Evolutionary conservation across 2,329 filamentous ascomycete species (phyloP).

Genomic region (Nemania sp.): DNA sequence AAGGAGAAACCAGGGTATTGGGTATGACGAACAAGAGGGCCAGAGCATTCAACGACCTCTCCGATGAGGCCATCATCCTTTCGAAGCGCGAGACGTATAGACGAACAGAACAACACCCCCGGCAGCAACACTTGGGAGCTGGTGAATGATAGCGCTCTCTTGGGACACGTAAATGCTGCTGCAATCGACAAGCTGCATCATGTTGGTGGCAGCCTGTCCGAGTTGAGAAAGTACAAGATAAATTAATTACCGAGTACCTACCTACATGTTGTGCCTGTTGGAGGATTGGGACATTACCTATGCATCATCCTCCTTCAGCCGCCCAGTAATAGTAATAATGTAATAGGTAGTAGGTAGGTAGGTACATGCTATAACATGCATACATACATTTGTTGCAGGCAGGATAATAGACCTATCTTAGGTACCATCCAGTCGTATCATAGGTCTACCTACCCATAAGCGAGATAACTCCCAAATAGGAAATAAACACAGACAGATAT

Average conservation of each 20-base stretch:
- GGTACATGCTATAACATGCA: no score
- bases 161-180: not conserved
- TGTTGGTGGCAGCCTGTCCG: not conserved
- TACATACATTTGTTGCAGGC: no score
- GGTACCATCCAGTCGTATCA: no score
- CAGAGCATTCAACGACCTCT: constrained; percentile 15
- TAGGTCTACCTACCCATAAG: no score
- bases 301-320: not conserved
- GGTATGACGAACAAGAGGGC: constrained; percentile 25
- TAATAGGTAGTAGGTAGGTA: not conserved
- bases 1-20: not conserved
- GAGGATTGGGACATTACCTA: not conserved
- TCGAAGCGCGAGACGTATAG: not conserved
- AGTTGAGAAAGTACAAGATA: not conserved
- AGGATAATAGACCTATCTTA: no score
- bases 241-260: not conserved
- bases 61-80: constrained; percentile 11
- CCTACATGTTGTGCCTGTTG: not conserved
- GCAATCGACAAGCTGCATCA: not conserved
- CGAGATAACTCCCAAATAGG: not conserved
- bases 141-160: not conserved
- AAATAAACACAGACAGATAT: not conserved
- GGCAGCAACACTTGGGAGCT: not conserved
- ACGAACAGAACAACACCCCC: not conserved
- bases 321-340: not conserved